Base-by-base conservation (phyloP, 2,329 filamentous ascomycete species). In the Phoma sp. region DNA sequence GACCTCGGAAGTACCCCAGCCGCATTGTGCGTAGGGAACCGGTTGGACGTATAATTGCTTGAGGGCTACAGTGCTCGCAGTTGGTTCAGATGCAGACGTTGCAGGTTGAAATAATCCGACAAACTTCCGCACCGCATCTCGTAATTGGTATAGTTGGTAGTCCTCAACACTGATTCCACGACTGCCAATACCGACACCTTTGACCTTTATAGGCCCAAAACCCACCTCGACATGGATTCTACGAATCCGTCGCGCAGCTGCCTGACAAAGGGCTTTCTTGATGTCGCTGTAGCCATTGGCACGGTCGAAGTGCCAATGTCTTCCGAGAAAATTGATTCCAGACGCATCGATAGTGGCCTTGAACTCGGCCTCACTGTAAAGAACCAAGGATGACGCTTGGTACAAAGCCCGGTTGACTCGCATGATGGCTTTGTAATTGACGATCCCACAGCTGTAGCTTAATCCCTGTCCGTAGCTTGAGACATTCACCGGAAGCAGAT, bases 291-390 rank as follows among this genome's bases (percentile, higher is more conserved):
- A 36, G 29, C 22, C 8, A 27, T 27, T 7, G 8, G 25, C 7
- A 4, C 27, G n/a, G 23, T 45, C 32, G n/a, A 32, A 24, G 7
- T 14, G 5, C 50, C 51, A 59, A 3, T 1, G 6, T 33, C 42
- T 50, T 4, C 51, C 56, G 2, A 54, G 47, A 0, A 60, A 25
- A 9, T 11, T 2, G 3, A 53, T 47, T 10, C 2, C 18, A 4
- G 10, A 32, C 4, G 23, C 24, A 3, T 10, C 1, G 3, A 65
- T 24, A 0, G 0, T 2, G 6, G 40, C 57, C 11, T 59, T 5
- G 23, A 63, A 65, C 23, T 39, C 23, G 1, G 46, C 13, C 6
- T 63, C 44, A 9, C 35, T 45, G 38, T 65, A 66, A 2, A 63
- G 22, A 7, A 66, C 32, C 3, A 37, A 32, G 3, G 48, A 46